Evolutionary conservation across 2,329 filamentous ascomycete species (phyloP).

Genomic region (Fusarium dlaminii): DNA sequence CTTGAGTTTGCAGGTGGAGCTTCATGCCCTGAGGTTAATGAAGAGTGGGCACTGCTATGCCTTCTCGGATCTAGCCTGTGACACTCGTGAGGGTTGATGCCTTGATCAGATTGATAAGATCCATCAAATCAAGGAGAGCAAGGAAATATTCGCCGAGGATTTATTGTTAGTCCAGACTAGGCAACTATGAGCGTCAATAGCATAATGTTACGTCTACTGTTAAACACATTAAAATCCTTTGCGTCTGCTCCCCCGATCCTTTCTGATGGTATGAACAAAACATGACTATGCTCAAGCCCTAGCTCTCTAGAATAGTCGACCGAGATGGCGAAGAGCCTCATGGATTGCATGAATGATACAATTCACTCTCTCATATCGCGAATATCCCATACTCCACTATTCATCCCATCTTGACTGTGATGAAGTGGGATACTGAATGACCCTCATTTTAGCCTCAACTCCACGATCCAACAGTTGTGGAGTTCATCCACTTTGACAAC

Average conservation of each 20-base stretch:
- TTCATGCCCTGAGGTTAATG: conserved; percentile 23
- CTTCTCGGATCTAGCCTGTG: neutral
- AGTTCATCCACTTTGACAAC: neutral
- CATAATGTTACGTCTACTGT: too few species aligned
- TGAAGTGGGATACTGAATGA: conserved; percentile 5
- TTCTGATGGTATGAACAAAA: neutral
- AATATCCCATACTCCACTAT: neutral
- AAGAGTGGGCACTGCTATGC: conserved; percentile 16
- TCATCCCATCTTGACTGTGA: neutral
- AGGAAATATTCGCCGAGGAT: neutral
- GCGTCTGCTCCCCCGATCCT: neutral
- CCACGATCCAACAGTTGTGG: neutral
- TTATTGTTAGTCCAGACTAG: neutral
- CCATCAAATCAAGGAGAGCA: neutral
- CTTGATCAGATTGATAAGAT: conserved; percentile 40
- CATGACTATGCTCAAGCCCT: neutral
- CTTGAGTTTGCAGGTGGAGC: conserved; percentile 20
- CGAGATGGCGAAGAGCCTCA: neutral
- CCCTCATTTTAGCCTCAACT: conserved; percentile 1
- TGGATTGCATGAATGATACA: neutral
- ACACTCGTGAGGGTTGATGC: neutral
- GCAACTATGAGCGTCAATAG: too few species aligned
- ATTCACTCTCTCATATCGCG: neutral
- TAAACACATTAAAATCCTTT: neutral
- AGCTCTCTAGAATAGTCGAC: fast-evolving